Conservation (phyloP, 2,329 filamentous ascomycete species). For the Epichloe scottii region DNA sequence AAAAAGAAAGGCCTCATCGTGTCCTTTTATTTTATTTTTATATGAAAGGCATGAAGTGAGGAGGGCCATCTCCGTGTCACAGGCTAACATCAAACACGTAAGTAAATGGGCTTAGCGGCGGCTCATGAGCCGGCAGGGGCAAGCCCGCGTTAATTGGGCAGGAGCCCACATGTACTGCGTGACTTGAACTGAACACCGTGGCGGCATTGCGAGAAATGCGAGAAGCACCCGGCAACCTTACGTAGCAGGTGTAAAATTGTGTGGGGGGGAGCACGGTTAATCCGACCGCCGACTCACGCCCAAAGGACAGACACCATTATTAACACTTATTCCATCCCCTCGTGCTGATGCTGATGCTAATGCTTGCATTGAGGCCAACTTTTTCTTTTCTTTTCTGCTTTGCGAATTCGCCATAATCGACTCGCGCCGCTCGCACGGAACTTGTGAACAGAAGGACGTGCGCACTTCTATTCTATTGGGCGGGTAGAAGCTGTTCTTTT, state of each 20-base stretch:
- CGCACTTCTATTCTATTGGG: neutral
- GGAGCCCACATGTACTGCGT: no score
- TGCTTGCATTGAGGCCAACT: neutral
- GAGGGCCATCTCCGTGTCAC: no score
- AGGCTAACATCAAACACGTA: no score
- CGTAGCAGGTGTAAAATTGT: neutral
- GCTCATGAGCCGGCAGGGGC: no score
- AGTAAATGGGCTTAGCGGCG: no score
- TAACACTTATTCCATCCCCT: neutral
- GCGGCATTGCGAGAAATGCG: constrained; percentile 10
- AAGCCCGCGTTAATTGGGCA: no score
- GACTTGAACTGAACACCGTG: constrained; percentile 19
- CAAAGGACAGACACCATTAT: constrained; percentile 5
- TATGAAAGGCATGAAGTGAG: no score
- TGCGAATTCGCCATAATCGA: neutral
- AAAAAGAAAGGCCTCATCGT: no score
- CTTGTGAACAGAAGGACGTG: neutral
- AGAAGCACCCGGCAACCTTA: no score
- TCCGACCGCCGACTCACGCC: constrained; percentile 17
- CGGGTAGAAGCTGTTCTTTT: neutral
- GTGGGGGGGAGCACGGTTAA: constrained; percentile 17
- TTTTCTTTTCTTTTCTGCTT: neutral
- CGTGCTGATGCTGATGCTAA: neutral
- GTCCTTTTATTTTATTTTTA: no score
- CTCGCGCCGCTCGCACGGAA: neutral